These are phyloP conservation scores for Halocafeteria seosinensis DNA, from an alignment of 108 stramenopile genomes.

Conservation along the genomic window DNA sequence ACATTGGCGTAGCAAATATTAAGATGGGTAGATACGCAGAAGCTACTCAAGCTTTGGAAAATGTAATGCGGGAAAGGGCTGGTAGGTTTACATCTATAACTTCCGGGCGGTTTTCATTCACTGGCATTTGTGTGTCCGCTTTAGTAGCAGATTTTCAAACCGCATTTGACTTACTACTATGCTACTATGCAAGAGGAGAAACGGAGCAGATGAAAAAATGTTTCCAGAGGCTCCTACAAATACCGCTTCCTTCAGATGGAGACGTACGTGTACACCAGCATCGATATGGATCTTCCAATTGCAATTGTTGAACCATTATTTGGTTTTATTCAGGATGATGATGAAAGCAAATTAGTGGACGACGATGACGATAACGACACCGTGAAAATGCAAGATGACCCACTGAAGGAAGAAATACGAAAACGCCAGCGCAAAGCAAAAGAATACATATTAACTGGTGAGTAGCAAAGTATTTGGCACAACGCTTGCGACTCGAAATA, in stretches of 20 bases:
- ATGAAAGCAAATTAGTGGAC: constrained; percentile 20
- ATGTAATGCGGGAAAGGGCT: no score
- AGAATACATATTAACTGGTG: constrained; percentile 36
- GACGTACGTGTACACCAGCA: background rate
- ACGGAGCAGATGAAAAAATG: constrained; percentile 39
- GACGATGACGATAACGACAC: constrained; percentile 21
- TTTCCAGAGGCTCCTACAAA: constrained; percentile 38
- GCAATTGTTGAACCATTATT: no score
- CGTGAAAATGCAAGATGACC: background rate
- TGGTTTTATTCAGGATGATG: background rate
- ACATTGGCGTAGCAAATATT: constrained; percentile 66
- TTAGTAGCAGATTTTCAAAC: constrained; percentile 45
- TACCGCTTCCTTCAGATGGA: constrained; percentile 23
- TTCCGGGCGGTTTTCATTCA: constrained; percentile 6
- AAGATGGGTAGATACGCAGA: constrained; percentile 53
- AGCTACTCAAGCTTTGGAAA: constrained; percentile 55
- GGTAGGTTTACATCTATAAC: no score
- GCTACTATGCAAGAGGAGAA: constrained; percentile 62
- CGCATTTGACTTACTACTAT: constrained; percentile 61
- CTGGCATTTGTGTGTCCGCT: no score
- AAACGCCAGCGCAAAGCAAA: background rate
- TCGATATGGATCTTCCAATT: background rate
- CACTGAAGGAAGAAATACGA: background rate
- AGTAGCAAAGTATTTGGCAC: no score
- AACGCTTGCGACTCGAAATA: no score